Evolutionary conservation across 2,329 filamentous ascomycete genomes (phyloP).

Genomic region (Cytospora chrysosperma): DNA sequence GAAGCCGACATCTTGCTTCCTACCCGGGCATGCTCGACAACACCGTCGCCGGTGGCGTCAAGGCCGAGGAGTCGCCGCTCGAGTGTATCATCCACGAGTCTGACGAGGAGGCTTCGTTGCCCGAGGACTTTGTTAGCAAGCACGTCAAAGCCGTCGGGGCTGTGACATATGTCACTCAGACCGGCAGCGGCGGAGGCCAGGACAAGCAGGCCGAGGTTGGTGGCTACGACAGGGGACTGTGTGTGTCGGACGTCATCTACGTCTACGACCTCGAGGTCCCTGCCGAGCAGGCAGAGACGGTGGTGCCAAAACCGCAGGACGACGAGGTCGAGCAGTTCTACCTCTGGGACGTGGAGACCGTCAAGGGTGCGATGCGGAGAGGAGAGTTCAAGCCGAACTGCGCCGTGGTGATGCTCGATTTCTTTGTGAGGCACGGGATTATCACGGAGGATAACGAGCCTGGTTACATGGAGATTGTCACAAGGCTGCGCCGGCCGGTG

Average conservation of each 20-base stretch:
- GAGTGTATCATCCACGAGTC: constrained; percentile 67
- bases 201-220: constrained; percentile 48
- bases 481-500: constrained; percentile 43
- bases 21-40: constrained; percentile 73
- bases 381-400: constrained; percentile 87
- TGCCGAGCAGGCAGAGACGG: constrained; percentile 44
- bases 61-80: constrained; percentile 59
- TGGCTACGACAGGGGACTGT: constrained; percentile 56
- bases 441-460: constrained; percentile 70
- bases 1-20: constrained; percentile 63
- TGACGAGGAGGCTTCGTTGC: constrained; percentile 68
- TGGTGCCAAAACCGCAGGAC: constrained; percentile 67
- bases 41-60: constrained; percentile 70
- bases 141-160: constrained; percentile 55
- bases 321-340: constrained; percentile 77
- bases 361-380: constrained; percentile 59
- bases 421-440: constrained; percentile 74
- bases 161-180: constrained; percentile 66
- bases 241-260: constrained; percentile 69
- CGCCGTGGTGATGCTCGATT: constrained; percentile 74
- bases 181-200: constrained; percentile 61
- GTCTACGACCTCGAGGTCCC: constrained; percentile 67
- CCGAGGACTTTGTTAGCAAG: constrained; percentile 55
- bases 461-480: constrained; percentile 67
- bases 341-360: constrained; percentile 60